Evolutionary conservation across 345 rosid species (phyloP), one percentile per base, ranked within the genome.

Genomic region (Odontarrhena argentea): DNA sequence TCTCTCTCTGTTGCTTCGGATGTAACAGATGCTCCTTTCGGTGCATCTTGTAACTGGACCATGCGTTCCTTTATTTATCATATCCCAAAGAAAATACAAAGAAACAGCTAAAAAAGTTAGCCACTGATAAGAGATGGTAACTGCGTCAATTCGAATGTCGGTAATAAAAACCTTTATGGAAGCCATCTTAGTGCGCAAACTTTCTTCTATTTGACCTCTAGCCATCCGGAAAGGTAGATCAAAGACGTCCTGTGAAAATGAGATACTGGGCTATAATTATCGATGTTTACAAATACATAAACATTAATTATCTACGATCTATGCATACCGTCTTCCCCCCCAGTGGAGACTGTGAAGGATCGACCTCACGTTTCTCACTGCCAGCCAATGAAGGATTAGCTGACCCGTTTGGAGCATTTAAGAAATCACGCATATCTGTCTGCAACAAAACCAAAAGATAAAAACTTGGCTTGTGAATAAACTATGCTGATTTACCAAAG

Each of bases 161-260:
- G 15, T 6, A 13, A 28, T 25, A 37, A 10, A 49, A 77, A 94
- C 99, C 86, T 94, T 94, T 73, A 94, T 87, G 61, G 97, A 91
- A 70, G 97, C 83, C 96, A 94, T 91, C 83, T 94, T 94, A 55
- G 77, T 86, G 48, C 97, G 83, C 53, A 94, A 87, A 75, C 88
- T 94, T 81, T 88, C 99, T 81, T 94, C 99, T 73, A 94, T 94
- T 77, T 94, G 96, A 80, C 87, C 88, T 83, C 99, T 86, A 68
- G 90, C 99, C 93, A 91, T 86, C 73, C 78, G 93, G 65, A 86
- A 79, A 54, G 99, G 99, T 75, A 94, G 75, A 77, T 94, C 99
- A 77, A 94, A 91, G 25, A 91, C 88, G 70, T 94, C 99, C 99
- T 91, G 82, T 53, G 60, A 62, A 8, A n/a, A 49, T 74, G 30